These are phyloP conservation scores for Penicillium italicum DNA, from an alignment of 2,329 filamentous ascomycete species.

Conservation along the genomic window DNA sequence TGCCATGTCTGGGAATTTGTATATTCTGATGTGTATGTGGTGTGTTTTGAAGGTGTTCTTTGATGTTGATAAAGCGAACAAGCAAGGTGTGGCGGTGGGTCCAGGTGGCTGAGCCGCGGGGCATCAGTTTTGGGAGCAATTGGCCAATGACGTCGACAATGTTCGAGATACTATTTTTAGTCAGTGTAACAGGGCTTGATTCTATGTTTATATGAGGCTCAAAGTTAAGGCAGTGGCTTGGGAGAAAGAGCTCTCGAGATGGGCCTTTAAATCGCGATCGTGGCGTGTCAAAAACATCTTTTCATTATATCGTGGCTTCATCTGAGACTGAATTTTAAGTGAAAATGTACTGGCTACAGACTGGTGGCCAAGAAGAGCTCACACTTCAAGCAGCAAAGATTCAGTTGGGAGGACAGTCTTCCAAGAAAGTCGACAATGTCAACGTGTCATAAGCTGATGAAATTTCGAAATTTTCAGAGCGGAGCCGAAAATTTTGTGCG, in stretches of 20 bases:
- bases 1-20: constrained; percentile 47
- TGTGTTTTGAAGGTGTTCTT: neutral
- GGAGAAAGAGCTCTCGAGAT: neutral
- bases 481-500: neutral
- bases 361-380: neutral
- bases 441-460: neutral
- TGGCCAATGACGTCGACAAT: constrained; percentile 1
- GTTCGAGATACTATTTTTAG: constrained; percentile 5
- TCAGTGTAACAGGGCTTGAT: neutral
- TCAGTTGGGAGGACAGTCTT: neutral
- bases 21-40: neutral
- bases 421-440: neutral
- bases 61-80: neutral
- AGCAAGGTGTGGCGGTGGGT: constrained; percentile 5
- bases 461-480: neutral
- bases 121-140: constrained; percentile 1
- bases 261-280: neutral
- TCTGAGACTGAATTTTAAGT: neutral
- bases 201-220: neutral
- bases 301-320: neutral
- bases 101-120: constrained; percentile 1
- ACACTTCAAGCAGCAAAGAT: neutral
- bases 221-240: neutral
- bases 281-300: neutral
- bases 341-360: too few species aligned